Evolutionary conservation across 1,284 basidiomycete species (phyloP), one percentile per base, ranked within the genome.

Genomic region (Termitomyces sp.): DNA sequence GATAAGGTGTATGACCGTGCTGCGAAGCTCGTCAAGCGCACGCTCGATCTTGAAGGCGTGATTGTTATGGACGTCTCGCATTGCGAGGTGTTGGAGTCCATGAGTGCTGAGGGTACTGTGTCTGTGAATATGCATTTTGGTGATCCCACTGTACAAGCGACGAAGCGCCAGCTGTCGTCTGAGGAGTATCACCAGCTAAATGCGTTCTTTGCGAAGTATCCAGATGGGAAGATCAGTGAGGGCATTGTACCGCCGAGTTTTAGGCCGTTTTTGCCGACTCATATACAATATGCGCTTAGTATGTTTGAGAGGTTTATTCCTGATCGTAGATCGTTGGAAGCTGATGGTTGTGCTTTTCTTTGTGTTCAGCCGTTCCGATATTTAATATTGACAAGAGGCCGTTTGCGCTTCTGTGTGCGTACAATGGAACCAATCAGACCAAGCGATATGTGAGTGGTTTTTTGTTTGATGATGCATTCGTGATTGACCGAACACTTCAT

Each of bases 331-430:
- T 26, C 7, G 10, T 24, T 14, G 37, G 26, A 11, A 14, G 26
- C 54, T 46, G 26, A 51, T 53, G 6, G 34, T 50, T 40, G 34
- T 13, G 37, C n/a, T 30, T 34, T 19, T 39, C 48, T 52, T 49
- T 48, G 48, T 53, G 50, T 48, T 19, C 53, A 91, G 89, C 84
- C 49, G 91, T 96, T 16, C 95, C 94, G 1, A 89, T 97, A 46
- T 95, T 92, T 68, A 95, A 95, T 57, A 85, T 97, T 50, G 92
- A 97, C 72, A 91, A 93, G 70, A 84, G 88, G 51, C 93, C 94
- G 0, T 97, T 97, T 63, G 93, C 93, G 2, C 69, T 98, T 61
- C 76, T 98, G 34, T 95, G 92, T 62, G 93, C 92, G 3, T 97
- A 95, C 69, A 91, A 88, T 66, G 88, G 87, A 0, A 83, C 84